Base-by-base conservation (phyloP, 1,284 basidiomycete species). In the Gastroboletus turbinatus region DNA sequence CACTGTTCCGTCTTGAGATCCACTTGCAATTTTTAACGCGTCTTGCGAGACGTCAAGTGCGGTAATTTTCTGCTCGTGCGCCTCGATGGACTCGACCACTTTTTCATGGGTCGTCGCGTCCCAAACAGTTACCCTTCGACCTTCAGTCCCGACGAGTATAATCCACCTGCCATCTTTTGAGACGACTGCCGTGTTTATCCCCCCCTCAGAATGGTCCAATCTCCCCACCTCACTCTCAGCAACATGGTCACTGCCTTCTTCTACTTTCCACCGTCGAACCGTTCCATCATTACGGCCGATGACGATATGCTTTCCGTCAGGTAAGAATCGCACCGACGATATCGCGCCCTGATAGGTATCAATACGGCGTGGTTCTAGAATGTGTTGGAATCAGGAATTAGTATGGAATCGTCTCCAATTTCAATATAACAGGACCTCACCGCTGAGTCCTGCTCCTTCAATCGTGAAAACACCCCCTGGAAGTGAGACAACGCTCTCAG, bases 111-210 rank as follows among this genome's bases (percentile, higher is more conserved):
- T 57, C 11, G 14, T 40, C 9, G 53, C 36, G 23, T 56, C 55
- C 61, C 56, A 64, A 17, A 67, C 40, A 3, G 45, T 17, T 35
- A 67, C 10, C 23, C 3, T 55, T 42, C 42, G 48, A 14, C 56
- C 51, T n/a, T 19, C 21, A 16, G 33, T 19, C n/a, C 45, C 50
- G 4, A 38, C 30, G 8, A 61, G 33, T 43, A 56, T 8, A 3
- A 59, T 46, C 63, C 63, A 64, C 29, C 21, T 66, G 7, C 63
- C 61, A 36, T 66, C 63, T 27, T 49, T 56, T 9, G 63, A 66
- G 39, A 66, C 40, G 29, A 35, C 47, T 11, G 42, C 39, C 14
- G 38, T 3, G 10, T 19, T 35, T 10, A 27, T 42, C 16, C 23
- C 38, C 5, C 36, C 30, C 9, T 36, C 47, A 6, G 39, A 54